Evolutionary conservation across 352 stramenopile species (phyloP), one percentile per base, ranked within the genome.

Genomic region (Achlya hypogyna): DNA sequence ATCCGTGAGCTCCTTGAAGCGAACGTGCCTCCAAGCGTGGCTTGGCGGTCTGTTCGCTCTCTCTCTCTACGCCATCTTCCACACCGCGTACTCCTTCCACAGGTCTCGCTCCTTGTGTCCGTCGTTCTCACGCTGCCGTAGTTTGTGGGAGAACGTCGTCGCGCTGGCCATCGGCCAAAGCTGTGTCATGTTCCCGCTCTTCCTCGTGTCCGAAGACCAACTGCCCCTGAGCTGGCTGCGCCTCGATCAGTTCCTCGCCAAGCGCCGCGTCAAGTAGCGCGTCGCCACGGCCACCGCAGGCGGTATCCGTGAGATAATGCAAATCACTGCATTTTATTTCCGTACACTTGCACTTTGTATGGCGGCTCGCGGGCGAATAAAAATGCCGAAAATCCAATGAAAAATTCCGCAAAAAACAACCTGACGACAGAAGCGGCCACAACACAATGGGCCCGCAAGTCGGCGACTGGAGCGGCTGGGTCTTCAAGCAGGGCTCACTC

Each of bases 401-500:
- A 42, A 42, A 42, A 42, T 42, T 3, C 38, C 38, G n/a, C 38
- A 45, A 18, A 45, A 18, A 45, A 45, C 38, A 45, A 45, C 38
- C 38, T 18, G n/a, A 45, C 38, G 38, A 45, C 38, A 10, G 34
- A 42, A n/a, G n/a, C 38, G 38, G n/a, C 2, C 6, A 10, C 12
- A 6, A 45, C 2, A 10, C 12, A 45, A 63, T 28, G 54, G 23
- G 28, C 10, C 32, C 31, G 32, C 32, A 18, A 8, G 54, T 64
- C 22, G 54, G 54, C 38, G 72, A 90, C 40, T 81, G 81, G 68
- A 75, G 74, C 62, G 84, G 84, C 38, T 93, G 82, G 82, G 80
- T 90, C 29, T 91, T 82, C 76, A 93, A 93, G 59, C 82, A 93
- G 67, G 84, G 84, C 63, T 86, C 75, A 23, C 73, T 90, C n/a